Percentiles rank a stretch among this genome's conserved stretches.
Evolutionary conservation across 139 green algal species (phyloP).

Genomic region (Axilococcus clingmanii): DNA sequence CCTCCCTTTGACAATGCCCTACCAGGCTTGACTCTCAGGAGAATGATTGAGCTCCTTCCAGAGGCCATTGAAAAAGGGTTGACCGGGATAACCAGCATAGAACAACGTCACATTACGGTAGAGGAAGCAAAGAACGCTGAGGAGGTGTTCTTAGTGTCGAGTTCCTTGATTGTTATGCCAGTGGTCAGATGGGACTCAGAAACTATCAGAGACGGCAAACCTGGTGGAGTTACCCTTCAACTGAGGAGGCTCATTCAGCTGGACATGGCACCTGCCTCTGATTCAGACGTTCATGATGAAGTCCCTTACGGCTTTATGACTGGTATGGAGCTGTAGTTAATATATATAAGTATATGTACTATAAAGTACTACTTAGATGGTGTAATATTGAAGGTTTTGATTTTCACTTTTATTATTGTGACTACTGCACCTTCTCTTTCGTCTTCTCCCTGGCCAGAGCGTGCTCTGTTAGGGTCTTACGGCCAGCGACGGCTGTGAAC

Average conservation of each 20-base stretch:
- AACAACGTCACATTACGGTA: slow-evolving; percentile 27
- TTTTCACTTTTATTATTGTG: no score
- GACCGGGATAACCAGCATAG: slow-evolving; percentile 13
- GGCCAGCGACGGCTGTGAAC: no score
- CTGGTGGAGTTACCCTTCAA: slow-evolving; percentile 41
- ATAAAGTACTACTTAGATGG: no score
- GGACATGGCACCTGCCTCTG: slow-evolving; percentile 30
- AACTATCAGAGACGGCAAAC: slow-evolving; percentile 12
- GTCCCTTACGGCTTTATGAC: slow-evolving; percentile 67
- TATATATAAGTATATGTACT: not conserved
- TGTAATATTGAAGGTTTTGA: not conserved
- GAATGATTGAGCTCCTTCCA: slow-evolving; percentile 48
- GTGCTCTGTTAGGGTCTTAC: no score
- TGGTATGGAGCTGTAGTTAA: slow-evolving; percentile 30
- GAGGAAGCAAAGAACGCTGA: slow-evolving; percentile 28
- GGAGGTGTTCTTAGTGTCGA: slow-evolving; percentile 39
- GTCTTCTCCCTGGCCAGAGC: no score
- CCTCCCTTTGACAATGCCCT: slow-evolving; percentile 37
- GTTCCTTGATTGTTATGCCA: slow-evolving; percentile 23
- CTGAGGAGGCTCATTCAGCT: slow-evolving; percentile 50
- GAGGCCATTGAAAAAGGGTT: slow-evolving; percentile 18
- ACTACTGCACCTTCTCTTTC: no score
- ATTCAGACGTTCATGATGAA: slow-evolving; percentile 35
- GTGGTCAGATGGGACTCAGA: slow-evolving; percentile 32
- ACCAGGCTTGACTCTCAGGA: slow-evolving; percentile 39